Evolutionary conservation across 2,329 filamentous ascomycete species (phyloP).

Genomic region (Westerdykella sp.): DNA sequence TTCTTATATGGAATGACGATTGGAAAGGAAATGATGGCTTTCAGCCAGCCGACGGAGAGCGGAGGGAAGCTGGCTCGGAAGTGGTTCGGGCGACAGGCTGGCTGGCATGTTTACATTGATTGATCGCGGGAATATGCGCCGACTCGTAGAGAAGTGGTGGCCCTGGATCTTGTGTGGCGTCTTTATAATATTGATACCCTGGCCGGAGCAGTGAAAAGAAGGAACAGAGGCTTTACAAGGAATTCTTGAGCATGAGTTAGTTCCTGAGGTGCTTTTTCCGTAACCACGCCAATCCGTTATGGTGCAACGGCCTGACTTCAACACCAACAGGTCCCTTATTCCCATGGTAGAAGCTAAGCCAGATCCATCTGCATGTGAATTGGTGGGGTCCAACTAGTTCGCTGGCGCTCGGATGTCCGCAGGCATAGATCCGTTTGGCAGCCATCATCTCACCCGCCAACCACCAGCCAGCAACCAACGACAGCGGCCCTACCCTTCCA

Average conservation of each 20-base stretch:
- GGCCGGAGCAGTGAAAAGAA: neutral
- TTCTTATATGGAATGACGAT: conserved; percentile 53
- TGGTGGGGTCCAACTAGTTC: conserved; percentile 6
- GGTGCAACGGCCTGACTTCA: too few relatives aligned
- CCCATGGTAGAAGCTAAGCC: neutral
- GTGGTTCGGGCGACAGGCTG: conserved; percentile 51
- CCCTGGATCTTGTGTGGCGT: neutral
- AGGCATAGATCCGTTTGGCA: conserved; percentile 5
- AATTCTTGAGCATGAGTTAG: too few relatives aligned
- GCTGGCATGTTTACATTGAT: conserved; percentile 58
- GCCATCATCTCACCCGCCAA: neutral
- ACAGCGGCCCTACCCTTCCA: conserved; percentile 9
- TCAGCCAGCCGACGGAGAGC: conserved; percentile 60
- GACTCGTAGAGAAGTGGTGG: neutral
- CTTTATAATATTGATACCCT: neutral
- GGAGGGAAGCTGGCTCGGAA: conserved; percentile 53
- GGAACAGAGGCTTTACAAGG: too few relatives aligned
- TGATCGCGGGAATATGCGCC: conserved; percentile 24
- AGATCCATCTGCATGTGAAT: conserved; percentile 3
- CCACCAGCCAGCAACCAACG: conserved; percentile 13
- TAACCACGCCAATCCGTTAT: too few relatives aligned
- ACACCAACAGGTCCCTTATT: neutral
- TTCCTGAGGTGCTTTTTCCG: too few relatives aligned
- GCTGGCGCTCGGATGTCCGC: conserved; percentile 9
- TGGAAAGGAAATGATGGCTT: conserved; percentile 52